Percentiles rank a stretch among this genome's conserved stretches.
phyloP scores from a whole-genome alignment of 129 eudicot species.

The Centaurea solstitialis region DNA sequence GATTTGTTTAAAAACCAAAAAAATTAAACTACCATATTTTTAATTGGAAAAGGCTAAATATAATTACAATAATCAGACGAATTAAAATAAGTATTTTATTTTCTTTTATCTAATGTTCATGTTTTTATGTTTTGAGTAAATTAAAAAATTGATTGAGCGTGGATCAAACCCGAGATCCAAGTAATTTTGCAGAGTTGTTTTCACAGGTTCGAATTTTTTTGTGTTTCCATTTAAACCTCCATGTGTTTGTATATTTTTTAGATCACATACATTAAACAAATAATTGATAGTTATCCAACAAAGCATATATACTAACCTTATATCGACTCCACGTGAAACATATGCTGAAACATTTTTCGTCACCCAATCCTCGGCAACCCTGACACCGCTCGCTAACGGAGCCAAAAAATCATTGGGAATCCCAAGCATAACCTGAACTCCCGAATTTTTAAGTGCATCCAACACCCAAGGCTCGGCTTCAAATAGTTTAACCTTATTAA shows the following conservation, averaged over 20 bases:
- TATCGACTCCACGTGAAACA: slow-evolving; percentile 72
- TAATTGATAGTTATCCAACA: background rate
- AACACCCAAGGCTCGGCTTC: slow-evolving; percentile 79
- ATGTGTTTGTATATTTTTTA: no score
- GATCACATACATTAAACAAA: background rate
- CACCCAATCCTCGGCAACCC: slow-evolving; percentile 81
- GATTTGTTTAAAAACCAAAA: no score
- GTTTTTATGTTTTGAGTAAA: no score
- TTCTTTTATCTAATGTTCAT: no score
- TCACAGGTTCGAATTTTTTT: background rate
- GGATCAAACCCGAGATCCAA: no score
- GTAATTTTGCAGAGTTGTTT: background rate
- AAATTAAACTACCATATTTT: no score
- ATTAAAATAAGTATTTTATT: no score
- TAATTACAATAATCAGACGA: no score
- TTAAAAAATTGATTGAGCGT: no score
- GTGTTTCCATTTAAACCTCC: background rate
- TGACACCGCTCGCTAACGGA: slow-evolving; percentile 66
- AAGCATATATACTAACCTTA: slow-evolving; percentile 52
- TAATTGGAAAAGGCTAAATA: no score
- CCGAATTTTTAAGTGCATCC: slow-evolving; percentile 74
- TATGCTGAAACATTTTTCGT: slow-evolving; percentile 62
- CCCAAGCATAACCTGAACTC: slow-evolving; percentile 93
- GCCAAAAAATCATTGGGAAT: slow-evolving; percentile 87
- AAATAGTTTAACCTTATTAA: slow-evolving; percentile 82